Evolutionary conservation across 192 early-diverging fungal species (phyloP), one percentile per base, ranked within the genome.

Genomic region (Podila epigama): DNA sequence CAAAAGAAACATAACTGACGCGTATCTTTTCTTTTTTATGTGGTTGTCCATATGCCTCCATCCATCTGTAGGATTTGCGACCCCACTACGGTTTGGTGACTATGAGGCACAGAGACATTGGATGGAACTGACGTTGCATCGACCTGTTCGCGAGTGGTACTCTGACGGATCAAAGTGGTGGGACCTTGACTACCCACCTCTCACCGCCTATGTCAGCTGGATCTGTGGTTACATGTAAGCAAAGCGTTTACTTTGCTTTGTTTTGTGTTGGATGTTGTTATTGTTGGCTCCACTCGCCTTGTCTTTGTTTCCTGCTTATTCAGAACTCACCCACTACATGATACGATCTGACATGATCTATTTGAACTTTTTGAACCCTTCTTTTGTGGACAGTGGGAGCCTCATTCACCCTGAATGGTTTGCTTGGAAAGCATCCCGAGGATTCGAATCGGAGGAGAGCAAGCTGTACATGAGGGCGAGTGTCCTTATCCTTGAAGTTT

Each of bases 41-140:
- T 32, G 29, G 13, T 33, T 13, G 55, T 41, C 60, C 18, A 53
- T 29, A 39, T 29, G 18, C 36, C 58, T 35, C 34, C n/a, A n/a
- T n/a, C n/a, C n/a, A n/a, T 37, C 15, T 33, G 28, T 51, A 89
- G 89, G 93, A 18, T 66, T 69, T 28, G 84, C 84, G 13, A 83
- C 70, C 4, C 91, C 92, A n/a, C 97, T 95, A 22, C 80, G 93
- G 62, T 92, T 83, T 80, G 97, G 97, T 36, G 97, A 99, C 80
- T 99, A 96, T 81, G 97, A 99, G 65, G 97, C 97, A 5, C 97
- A 99, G 69, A 83, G 97, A 29, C 97, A 99, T 79, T 99, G 97
- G 97, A 91, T 99, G 89, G 97, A 99, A 79, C 78, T 99, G 37
- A 98, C 97, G 3, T 78, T 82, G 5, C 89, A 95, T 58, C 67